phyloP scores from a whole-genome alignment of 2,329 filamentous ascomycete genomes.

The Dactylellina sp. region DNA sequence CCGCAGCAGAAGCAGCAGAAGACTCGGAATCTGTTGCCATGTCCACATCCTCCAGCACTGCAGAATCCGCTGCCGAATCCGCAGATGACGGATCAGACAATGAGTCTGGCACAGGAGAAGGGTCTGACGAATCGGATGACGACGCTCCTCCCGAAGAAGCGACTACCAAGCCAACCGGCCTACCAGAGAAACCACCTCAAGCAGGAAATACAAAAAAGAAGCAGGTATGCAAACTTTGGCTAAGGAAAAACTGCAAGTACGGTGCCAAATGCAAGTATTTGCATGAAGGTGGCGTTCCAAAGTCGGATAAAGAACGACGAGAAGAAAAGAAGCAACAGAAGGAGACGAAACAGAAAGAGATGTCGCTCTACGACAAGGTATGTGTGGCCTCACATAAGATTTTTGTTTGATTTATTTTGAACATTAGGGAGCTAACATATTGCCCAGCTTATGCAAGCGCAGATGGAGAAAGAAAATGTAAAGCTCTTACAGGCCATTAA shows the following conservation, averaged over 20 bases:
- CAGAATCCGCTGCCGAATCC: slow-evolving; percentile 39
- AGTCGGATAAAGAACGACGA: slow-evolving; percentile 50
- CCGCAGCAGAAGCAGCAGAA: slow-evolving; percentile 32
- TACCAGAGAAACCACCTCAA: slow-evolving; percentile 47
- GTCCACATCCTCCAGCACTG: slow-evolving; percentile 48
- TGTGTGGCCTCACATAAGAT: neutral
- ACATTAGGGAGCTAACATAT: slow-evolving; percentile 18
- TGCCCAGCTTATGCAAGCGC: slow-evolving; percentile 48
- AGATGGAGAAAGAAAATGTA: slow-evolving; percentile 55
- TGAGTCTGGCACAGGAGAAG: slow-evolving; percentile 34
- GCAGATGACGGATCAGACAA: slow-evolving; percentile 43
- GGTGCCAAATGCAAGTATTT: slow-evolving; percentile 54
- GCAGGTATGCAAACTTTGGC: slow-evolving; percentile 52
- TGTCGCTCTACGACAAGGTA: slow-evolving; percentile 53
- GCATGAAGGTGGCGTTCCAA: slow-evolving; percentile 54
- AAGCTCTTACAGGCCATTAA: slow-evolving; percentile 53
- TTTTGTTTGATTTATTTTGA: neutral
- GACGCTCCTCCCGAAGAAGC: slow-evolving; percentile 51
- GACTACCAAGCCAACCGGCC: slow-evolving; percentile 39
- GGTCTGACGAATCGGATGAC: slow-evolving; percentile 47
- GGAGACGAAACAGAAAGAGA: slow-evolving; percentile 43
- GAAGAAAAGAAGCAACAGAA: slow-evolving; percentile 56
- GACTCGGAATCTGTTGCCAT: slow-evolving; percentile 49
- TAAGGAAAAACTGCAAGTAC: slow-evolving; percentile 54
- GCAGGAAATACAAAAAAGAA: slow-evolving; percentile 48